Evolutionary conservation across 495 filamentous ascomycete genomes (phyloP).

Genomic region (Cercophora samala): DNA sequence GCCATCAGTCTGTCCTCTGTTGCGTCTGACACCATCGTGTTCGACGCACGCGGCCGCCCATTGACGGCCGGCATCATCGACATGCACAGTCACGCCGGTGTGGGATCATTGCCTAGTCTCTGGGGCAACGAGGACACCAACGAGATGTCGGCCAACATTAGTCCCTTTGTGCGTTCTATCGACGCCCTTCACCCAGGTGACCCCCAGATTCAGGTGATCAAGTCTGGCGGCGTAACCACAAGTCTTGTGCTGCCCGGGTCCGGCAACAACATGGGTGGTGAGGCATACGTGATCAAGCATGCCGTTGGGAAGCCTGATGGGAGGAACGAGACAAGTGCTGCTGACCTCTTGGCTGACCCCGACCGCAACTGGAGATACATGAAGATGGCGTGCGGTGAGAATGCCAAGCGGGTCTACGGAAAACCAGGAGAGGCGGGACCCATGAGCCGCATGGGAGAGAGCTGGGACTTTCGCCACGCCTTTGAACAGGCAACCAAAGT

Average conservation of each 20-base stretch:
- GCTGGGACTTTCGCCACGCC: constrained; percentile 61
- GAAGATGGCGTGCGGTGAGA: constrained; percentile 73
- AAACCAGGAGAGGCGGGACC: constrained; percentile 40
- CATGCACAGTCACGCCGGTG: constrained; percentile 63
- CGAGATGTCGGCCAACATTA: constrained; percentile 50
- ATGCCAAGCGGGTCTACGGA: constrained; percentile 55
- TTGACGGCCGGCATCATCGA: constrained; percentile 64
- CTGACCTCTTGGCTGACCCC: constrained; percentile 47
- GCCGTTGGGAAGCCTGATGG: constrained; percentile 46
- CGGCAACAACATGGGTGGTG: constrained; percentile 65
- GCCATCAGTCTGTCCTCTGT: constrained; percentile 34
- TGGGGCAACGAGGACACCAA: constrained; percentile 49
- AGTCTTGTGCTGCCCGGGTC: constrained; percentile 62
- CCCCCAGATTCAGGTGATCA: constrained; percentile 57
- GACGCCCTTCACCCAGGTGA: constrained; percentile 52
- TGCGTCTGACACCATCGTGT: constrained; percentile 40
- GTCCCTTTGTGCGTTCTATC: constrained; percentile 57
- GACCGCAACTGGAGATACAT: constrained; percentile 56
- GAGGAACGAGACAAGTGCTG: constrained; percentile 51
- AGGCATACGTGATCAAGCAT: constrained; percentile 63
- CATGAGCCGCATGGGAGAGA: constrained; percentile 53
- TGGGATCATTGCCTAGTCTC: constrained; percentile 41
- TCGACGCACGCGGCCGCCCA: constrained; percentile 53
- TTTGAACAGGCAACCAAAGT: constrained; percentile 55
- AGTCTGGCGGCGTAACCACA: constrained; percentile 65